A percentile compares a stretch with the other conserved stretches of the same genome.
These are phyloP conservation scores for Leishmania mexicana DNA, from an alignment of 208 protist species.

Conservation along the genomic window DNA sequence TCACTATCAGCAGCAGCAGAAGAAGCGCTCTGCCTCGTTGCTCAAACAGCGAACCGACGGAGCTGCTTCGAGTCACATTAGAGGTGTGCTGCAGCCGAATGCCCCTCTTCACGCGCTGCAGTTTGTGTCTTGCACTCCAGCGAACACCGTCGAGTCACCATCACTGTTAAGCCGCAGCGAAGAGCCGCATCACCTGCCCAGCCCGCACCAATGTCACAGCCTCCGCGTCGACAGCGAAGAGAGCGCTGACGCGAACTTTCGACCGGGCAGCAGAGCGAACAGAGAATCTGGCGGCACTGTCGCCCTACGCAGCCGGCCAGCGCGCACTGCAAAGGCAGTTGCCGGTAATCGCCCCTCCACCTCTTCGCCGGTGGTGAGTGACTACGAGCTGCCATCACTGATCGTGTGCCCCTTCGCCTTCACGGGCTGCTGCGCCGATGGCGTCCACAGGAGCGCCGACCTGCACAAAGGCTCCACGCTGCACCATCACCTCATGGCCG, in stretches of 20 bases:
- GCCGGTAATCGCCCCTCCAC: neutral
- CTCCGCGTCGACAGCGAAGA: neutral
- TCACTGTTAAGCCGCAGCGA: conserved; percentile 5
- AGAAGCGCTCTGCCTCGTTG: neutral
- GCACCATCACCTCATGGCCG: conserved; percentile 37
- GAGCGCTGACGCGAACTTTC: neutral
- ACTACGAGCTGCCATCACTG: conserved; percentile 1
- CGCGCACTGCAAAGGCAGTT: neutral
- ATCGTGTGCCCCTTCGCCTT: conserved; percentile 43
- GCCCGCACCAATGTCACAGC: neutral
- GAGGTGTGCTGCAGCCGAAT: neutral
- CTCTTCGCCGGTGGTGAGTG: neutral
- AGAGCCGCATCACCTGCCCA: neutral
- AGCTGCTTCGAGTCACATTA: neutral
- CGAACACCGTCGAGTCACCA: conserved; percentile 8
- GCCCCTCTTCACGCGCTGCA: conserved; percentile 29
- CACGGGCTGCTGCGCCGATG: conserved; percentile 38
- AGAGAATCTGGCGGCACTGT: neutral
- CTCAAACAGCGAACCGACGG: neutral
- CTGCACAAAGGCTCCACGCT: conserved; percentile 16
- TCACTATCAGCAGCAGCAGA: neutral
- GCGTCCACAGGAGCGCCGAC: conserved; percentile 38
- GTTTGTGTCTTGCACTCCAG: neutral
- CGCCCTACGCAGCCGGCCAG: neutral
- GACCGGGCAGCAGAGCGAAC: neutral